phyloP scores from a whole-genome alignment of 257 asterid species.

The Nicotiana attenuata region DNA sequence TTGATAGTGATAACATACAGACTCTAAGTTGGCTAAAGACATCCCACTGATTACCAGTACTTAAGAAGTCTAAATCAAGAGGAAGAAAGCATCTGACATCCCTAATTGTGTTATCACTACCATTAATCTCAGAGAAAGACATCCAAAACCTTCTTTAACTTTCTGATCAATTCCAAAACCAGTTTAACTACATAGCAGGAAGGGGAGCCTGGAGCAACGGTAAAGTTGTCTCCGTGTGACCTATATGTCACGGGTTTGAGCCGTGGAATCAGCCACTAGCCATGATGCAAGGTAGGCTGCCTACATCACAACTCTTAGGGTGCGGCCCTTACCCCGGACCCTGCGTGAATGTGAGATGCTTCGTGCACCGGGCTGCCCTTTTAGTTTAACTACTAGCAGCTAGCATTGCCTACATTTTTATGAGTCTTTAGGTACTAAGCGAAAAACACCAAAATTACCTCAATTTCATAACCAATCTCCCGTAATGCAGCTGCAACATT shows the following conservation, averaged over 20 bases:
- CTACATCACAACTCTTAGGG: no score
- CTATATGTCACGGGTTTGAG: no score
- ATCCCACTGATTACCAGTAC: not conserved
- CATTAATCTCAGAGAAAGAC: not conserved
- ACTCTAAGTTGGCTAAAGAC: not conserved
- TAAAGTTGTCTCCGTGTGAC: no score
- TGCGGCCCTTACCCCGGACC: no score
- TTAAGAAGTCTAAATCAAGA: not conserved
- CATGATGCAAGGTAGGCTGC: no score
- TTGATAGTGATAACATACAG: not conserved
- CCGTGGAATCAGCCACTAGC: no score
- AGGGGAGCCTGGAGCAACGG: no score
- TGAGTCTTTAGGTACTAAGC: not conserved
- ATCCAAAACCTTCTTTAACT: not conserved
- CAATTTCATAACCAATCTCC: constrained; percentile 77
- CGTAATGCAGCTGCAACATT: constrained; percentile 67
- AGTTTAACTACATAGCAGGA: not conserved
- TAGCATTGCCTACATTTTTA: not conserved
- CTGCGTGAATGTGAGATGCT: no score
- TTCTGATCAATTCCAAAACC: not conserved
- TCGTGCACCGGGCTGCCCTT: no score
- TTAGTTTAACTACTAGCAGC: not conserved
- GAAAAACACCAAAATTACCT: constrained; percentile 43
- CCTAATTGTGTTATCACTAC: not conserved
- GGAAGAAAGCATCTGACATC: constrained; percentile 1